Percentiles rank a stretch among this genome's conserved stretches.
These are phyloP conservation scores for Kodamaea neixiangensis DNA, from an alignment of 805 yeast species.

Conservation along the genomic window DNA sequence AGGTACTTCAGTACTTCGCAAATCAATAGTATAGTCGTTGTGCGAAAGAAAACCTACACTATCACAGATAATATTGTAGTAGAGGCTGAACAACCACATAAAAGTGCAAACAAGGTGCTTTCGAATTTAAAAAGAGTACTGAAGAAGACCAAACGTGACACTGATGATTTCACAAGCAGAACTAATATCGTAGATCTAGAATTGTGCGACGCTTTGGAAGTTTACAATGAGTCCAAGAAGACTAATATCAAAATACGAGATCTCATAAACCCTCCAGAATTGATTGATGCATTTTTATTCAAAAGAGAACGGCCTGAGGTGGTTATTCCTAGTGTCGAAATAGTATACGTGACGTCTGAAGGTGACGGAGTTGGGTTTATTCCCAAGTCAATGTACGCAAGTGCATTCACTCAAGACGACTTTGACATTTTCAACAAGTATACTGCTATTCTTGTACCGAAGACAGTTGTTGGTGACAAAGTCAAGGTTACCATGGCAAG, in stretches of 20 bases:
- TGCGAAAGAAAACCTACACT: conserved; percentile 1
- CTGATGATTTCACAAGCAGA: conserved; percentile 30
- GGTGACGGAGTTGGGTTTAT: conserved; percentile 42
- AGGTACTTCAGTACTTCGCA: neutral
- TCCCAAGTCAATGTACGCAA: conserved; percentile 22
- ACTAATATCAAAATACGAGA: conserved; percentile 15
- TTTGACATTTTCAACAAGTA: conserved; percentile 17
- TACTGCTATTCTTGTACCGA: conserved; percentile 37
- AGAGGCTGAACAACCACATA: neutral
- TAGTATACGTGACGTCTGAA: conserved; percentile 31
- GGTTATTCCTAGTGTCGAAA: conserved; percentile 16
- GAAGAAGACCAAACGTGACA: conserved; percentile 32
- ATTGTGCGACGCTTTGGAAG: conserved; percentile 22
- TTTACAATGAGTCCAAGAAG: conserved; percentile 6
- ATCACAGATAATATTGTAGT: neutral
- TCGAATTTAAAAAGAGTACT: conserved; percentile 13
- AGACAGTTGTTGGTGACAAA: conserved; percentile 40
- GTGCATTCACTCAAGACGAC: conserved; percentile 14
- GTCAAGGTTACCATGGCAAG: conserved; percentile 29
- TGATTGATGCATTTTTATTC: conserved; percentile 27
- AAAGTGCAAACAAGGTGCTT: conserved; percentile 2
- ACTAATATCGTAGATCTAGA: conserved; percentile 28
- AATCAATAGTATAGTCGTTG: conserved; percentile 2
- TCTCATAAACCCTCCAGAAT: conserved; percentile 20
- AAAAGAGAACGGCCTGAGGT: conserved; percentile 22